phyloP scores from a whole-genome alignment of 2,329 filamentous ascomycete genomes.

The Fusarium coicis region DNA sequence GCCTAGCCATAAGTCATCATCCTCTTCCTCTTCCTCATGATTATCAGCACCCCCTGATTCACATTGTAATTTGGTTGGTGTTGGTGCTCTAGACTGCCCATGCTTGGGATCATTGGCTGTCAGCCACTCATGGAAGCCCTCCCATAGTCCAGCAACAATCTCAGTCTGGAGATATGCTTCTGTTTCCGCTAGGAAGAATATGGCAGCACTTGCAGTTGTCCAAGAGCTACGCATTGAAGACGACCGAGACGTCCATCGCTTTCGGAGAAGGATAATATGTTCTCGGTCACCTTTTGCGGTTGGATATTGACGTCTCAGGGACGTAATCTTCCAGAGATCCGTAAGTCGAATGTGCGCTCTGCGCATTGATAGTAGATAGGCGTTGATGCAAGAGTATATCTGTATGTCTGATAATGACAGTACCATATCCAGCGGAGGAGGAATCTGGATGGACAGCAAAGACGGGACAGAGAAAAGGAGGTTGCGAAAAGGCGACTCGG shows the following conservation, averaged over 20 bases:
- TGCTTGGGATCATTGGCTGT: slow-evolving; percentile 55
- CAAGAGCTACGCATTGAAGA: slow-evolving; percentile 82
- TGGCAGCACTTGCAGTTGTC: slow-evolving; percentile 87
- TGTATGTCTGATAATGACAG: slow-evolving; percentile 80
- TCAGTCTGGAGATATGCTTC: slow-evolving; percentile 91
- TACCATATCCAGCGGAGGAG: slow-evolving; percentile 87
- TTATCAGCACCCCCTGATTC: slow-evolving; percentile 6
- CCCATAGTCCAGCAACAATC: slow-evolving; percentile 83
- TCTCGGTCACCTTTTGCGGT: slow-evolving; percentile 71
- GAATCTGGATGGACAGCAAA: slow-evolving; percentile 77
- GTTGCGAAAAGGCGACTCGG: slow-evolving; percentile 75
- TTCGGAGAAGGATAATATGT: slow-evolving; percentile 69
- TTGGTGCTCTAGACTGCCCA: slow-evolving; percentile 37
- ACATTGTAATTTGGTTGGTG: slow-evolving; percentile 34
- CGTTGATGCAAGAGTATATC: slow-evolving; percentile 84
- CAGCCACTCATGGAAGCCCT: slow-evolving; percentile 82
- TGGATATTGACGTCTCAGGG: slow-evolving; percentile 80
- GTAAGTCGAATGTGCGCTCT: slow-evolving; percentile 87
- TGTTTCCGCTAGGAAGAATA: slow-evolving; percentile 90
- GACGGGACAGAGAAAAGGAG: slow-evolving; percentile 80
- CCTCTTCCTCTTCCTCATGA: slow-evolving; percentile 30
- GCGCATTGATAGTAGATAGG: slow-evolving; percentile 86
- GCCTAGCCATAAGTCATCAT: slow-evolving; percentile 47
- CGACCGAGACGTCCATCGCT: slow-evolving; percentile 71
- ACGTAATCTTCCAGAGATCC: slow-evolving; percentile 86